phyloP scores from a whole-genome alignment of 768 basidiomycete species.

The Boletus barrowsii region DNA sequence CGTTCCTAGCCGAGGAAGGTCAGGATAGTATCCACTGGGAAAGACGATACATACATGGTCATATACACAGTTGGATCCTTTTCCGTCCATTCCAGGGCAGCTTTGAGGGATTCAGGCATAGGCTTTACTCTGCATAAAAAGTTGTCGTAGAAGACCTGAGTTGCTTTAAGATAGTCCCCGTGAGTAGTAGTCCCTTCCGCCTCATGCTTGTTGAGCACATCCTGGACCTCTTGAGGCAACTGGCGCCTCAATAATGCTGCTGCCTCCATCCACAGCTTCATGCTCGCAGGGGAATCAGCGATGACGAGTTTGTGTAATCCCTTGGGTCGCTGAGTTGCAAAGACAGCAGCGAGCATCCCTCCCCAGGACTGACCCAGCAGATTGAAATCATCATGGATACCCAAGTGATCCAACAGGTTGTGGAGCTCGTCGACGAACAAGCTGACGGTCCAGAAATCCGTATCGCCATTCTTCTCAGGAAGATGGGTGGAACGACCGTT shows the following conservation, averaged over 20 bases:
- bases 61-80: conserved; percentile 47
- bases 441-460: conserved; percentile 46
- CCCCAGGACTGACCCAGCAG: conserved; percentile 44
- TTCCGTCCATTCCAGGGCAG: conserved; percentile 33
- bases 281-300: conserved; percentile 43
- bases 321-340: conserved; percentile 36
- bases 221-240: conserved; percentile 42
- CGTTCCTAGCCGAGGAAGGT: conserved; percentile 29
- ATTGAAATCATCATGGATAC: conserved; percentile 41
- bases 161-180: conserved; percentile 44
- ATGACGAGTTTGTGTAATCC: conserved; percentile 48
- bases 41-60: conserved; percentile 39
- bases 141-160: conserved; percentile 39
- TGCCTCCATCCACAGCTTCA: conserved; percentile 40
- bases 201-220: conserved; percentile 44
- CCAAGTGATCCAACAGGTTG: conserved; percentile 43
- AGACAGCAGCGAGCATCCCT: conserved; percentile 43
- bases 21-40: neutral
- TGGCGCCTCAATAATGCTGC: conserved; percentile 28
- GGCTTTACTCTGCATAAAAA: conserved; percentile 46
- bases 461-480: conserved; percentile 42
- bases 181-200: conserved; percentile 40
- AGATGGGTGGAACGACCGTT: conserved; percentile 54
- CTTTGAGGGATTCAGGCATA: conserved; percentile 38
- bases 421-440: conserved; percentile 53